A percentile compares a stretch with the other conserved stretches of the same genome.
These are phyloP conservation scores for Clarireedia hainanense DNA, from an alignment of 2,329 filamentous ascomycete species.

Conservation along the genomic window DNA sequence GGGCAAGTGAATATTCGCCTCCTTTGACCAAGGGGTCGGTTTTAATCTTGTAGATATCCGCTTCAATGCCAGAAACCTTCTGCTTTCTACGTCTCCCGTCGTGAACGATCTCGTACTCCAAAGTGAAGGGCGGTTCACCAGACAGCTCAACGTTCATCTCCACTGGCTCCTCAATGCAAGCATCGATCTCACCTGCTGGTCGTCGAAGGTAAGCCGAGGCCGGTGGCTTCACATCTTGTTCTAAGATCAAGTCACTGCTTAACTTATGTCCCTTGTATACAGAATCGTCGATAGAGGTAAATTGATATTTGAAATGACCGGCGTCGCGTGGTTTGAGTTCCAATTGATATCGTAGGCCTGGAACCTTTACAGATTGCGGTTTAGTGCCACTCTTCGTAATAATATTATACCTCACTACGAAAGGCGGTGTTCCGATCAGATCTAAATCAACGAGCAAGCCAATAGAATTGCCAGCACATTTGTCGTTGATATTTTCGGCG, in stretches of 20 bases:
- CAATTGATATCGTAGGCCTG: constrained; percentile 73
- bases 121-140: constrained; percentile 77
- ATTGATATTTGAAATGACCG: constrained; percentile 80
- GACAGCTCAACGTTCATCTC: constrained; percentile 66
- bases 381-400: constrained; percentile 48
- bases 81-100: constrained; percentile 74
- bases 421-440: constrained; percentile 86
- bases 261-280: constrained; percentile 67
- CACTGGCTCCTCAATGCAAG: constrained; percentile 77
- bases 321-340: constrained; percentile 75
- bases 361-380: constrained; percentile 41
- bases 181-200: constrained; percentile 47
- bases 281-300: constrained; percentile 70
- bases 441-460: constrained; percentile 84
- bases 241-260: constrained; percentile 55
- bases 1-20: constrained; percentile 80
- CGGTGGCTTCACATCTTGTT: constrained; percentile 89
- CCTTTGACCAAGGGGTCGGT: constrained; percentile 70
- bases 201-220: constrained; percentile 68
- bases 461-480: constrained; percentile 89
- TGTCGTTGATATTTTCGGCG: constrained; percentile 80
- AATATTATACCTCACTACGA: constrained; percentile 71
- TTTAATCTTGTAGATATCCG: constrained; percentile 58
- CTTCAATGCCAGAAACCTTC: constrained; percentile 54
- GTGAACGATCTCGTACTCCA: constrained; percentile 91